Conservation (phyloP, 768 basidiomycete genomes). For the Phlebiopsis flavidoalba region DNA sequence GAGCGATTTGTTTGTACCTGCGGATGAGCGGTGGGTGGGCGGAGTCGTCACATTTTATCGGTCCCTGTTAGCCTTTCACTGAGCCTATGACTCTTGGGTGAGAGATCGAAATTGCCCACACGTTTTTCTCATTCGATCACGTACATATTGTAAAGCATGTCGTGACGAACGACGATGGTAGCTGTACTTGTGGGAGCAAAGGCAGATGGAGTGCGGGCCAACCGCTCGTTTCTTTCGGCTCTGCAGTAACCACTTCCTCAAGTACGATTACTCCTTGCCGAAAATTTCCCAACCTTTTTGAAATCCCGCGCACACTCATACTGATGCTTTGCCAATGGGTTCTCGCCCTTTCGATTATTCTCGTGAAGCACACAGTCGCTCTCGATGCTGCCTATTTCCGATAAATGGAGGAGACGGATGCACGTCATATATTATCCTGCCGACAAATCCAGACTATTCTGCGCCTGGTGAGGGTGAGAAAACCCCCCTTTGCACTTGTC, state of each 20-base stretch:
- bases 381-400: conserved; percentile 32
- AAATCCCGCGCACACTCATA: conserved; percentile 16
- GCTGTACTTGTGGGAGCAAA: conserved; percentile 44
- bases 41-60: too few species aligned
- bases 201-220: conserved; percentile 30
- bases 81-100: too few species aligned
- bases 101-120: conserved; percentile 38
- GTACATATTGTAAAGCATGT: conserved; percentile 33
- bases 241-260: conserved; percentile 27
- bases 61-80: too few species aligned
- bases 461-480: conserved; percentile 42
- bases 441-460: conserved; percentile 60
- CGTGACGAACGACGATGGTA: conserved; percentile 30
- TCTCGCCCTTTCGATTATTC: conserved; percentile 31
- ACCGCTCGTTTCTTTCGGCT: too few species aligned
- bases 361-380: conserved; percentile 47
- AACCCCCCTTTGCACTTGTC: conserved; percentile 68
- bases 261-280: conserved; percentile 16
- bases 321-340: conserved; percentile 15
- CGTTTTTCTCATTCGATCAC: conserved; percentile 32
- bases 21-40: conserved; percentile 31
- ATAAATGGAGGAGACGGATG: conserved; percentile 37
- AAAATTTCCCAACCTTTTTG: conserved; percentile 21
- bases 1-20: conserved; percentile 25
- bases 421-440: conserved; percentile 65